Evolutionary conservation across 306 rosid genomes (phyloP), one percentile per base, ranked within the genome.

Genomic region (Rubus idaeus): DNA sequence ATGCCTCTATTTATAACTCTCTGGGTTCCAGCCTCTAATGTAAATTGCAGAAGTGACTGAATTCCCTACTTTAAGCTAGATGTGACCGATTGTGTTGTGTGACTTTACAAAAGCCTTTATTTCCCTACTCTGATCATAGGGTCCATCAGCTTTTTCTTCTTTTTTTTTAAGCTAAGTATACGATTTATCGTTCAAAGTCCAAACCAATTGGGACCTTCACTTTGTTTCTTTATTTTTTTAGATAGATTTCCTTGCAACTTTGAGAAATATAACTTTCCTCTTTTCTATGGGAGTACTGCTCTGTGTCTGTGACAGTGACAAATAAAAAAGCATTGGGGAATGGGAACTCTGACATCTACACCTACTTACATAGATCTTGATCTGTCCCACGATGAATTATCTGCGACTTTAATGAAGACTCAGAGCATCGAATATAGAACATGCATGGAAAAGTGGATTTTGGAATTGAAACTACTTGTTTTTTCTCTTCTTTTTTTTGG

Each of bases 351-450:
- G 83, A 80, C 75, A 50, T 2, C 12, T 40, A 21, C 55, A 18
- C 18, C 16, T 55, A 42, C 39, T 41, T 60, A 10, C 41, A 18
- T 6, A 44, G 51, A 40, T 65, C 60, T 50, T 51, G 66, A 72
- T 79, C 50, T 39, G 63, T 69, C 82, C 82, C 45, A 60, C 50
- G 70, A 67, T 58, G 80, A 47, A 35, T 52, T 41, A 39, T 40
- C 71, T 40, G 71, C 56, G 81, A 70, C 63, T 70, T 46, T 70
- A 51, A 79, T 71, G 70, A 73, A 56, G 80, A 68, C 74, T 69
- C 10, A 81, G 80, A 83, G 70, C 65, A 72, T 51, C 78, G 78
- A 80, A 80, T 70, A 73, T 49, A 68, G 72, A 73, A 88, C 84
- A 66, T 58, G 47, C 84, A 66, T 58, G 47, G 52, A 14, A 84